phyloP scores from a whole-genome alignment of 179 eudicot genomes.

The Corrigiola litoralis region DNA sequence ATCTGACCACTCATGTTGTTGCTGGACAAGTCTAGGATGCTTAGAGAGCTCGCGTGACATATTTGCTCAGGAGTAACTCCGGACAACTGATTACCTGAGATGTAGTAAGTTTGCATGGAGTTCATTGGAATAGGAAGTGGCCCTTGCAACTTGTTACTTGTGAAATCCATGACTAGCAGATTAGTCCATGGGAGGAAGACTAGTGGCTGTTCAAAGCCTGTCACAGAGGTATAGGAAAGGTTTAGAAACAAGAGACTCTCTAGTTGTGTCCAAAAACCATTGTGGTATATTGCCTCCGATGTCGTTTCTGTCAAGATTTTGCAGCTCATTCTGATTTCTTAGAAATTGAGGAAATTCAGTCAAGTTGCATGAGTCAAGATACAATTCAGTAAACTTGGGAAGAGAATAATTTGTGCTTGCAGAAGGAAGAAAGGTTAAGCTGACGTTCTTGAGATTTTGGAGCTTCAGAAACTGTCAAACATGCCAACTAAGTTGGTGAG shows the following conservation, averaged over 20 bases:
- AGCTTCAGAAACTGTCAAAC: neutral
- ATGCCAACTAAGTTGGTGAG: neutral
- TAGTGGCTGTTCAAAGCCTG: slow-evolving; percentile 15
- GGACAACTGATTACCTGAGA: slow-evolving; percentile 8
- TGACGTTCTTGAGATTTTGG: neutral
- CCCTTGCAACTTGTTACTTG: slow-evolving; percentile 7
- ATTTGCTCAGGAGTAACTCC: slow-evolving; percentile 12
- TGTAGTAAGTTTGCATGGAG: neutral
- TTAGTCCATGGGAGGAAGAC: slow-evolving; percentile 17
- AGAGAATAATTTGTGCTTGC: slow-evolving; percentile 1
- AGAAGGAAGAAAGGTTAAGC: neutral
- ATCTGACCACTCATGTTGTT: slow-evolving; percentile 21
- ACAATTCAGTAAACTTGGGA: neutral
- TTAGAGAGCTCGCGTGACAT: slow-evolving; percentile 12
- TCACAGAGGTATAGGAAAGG: slow-evolving; percentile 14
- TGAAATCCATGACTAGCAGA: slow-evolving; percentile 7
- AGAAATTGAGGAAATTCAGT: slow-evolving; percentile 23
- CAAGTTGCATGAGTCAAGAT: slow-evolving; percentile 17
- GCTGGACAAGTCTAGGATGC: slow-evolving; percentile 17
- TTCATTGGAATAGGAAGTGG: slow-evolving; percentile 8
- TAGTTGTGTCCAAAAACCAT: slow-evolving; percentile 18
- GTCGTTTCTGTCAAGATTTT: neutral
- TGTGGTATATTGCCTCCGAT: slow-evolving; percentile 21
- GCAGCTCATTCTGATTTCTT: slow-evolving; percentile 8
- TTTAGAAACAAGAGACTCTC: slow-evolving; percentile 4